Evolutionary conservation across 345 rosid species (phyloP), one percentile per base, ranked within the genome.

Genomic region (Trapa incisa): DNA sequence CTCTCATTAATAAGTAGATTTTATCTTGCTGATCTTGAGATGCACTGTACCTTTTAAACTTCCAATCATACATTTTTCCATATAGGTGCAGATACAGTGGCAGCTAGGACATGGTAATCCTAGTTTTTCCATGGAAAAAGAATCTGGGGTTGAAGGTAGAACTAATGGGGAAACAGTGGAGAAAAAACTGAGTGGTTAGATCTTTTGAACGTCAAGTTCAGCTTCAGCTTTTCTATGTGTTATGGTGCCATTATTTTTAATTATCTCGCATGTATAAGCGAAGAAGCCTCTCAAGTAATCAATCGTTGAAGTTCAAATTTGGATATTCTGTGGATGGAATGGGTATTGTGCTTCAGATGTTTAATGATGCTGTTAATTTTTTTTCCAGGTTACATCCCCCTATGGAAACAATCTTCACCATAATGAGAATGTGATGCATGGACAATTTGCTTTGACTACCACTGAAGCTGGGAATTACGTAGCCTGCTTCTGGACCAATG

Each of bases 401-500:
- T 81, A 67, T 66, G 96, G 96, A 64, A 83, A 82, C 72, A 91
- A 83, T 75, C 80, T 89, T 61, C 84, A 87, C 81, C 86, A 86
- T 54, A 68, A 43, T 41, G 83, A 80, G 56, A 92, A 89, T 72
- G 83, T 72, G 64, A 85, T 96, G 48, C 74, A 81, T 0, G 93
- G 89, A 53, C 81, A 73, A 39, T 85, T 84, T 85, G 91, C 93
- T 37, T 92, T 92, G 64, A 92, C 91, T 38, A 78, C 98, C 33
- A 62, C 71, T 4, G 96, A 87, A 81, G 74, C 73, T 10, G 96
- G 98, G 68, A 78, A 80, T 78, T 84, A 85, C 78, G 2, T 78
- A 69, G 91, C 96, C 66, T 92, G 98, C 75, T 93, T 93, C 83
- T 86, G 83, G 90, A 35, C 73, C 72, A 87, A 78, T 67, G 70